Conservation (phyloP, 352 stramenopile genomes). For the Phytophthora sp. region DNA sequence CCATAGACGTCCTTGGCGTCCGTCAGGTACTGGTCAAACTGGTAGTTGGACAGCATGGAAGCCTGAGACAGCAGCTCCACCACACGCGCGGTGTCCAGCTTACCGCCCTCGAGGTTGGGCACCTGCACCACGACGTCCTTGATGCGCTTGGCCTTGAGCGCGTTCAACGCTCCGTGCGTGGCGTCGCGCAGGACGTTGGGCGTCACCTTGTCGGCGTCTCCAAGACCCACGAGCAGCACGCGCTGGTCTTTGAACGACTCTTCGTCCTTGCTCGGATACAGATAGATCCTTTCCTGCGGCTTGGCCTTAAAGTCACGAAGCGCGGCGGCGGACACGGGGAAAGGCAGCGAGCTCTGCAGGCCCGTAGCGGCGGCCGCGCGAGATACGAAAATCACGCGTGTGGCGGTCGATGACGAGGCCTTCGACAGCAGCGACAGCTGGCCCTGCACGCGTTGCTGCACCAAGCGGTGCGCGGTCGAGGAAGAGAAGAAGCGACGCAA, state of each 20-base stretch:
- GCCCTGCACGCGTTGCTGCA: conserved; percentile 72
- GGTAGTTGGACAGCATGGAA: conserved; percentile 87
- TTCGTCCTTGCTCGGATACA: conserved; percentile 66
- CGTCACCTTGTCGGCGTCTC: conserved; percentile 66
- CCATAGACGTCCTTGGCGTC: conserved; percentile 58
- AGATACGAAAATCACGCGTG: conserved; percentile 67
- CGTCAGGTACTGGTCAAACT: conserved; percentile 86
- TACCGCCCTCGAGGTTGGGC: conserved; percentile 39
- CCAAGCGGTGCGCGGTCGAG: conserved; percentile 51
- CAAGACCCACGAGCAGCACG: conserved; percentile 79
- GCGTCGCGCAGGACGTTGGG: conserved; percentile 70
- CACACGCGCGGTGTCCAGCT: conserved; percentile 47
- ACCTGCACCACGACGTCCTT: conserved; percentile 65
- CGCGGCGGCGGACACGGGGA: conserved; percentile 64
- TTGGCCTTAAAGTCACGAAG: conserved; percentile 74
- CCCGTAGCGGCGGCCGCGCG: conserved; percentile 16
- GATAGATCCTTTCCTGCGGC: conserved; percentile 68
- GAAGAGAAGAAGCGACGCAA: conserved; percentile 57
- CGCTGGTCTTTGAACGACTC: conserved; percentile 47
- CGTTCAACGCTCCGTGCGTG: conserved; percentile 65
- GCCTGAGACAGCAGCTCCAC: conserved; percentile 77
- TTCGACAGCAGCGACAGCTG: conserved; percentile 46
- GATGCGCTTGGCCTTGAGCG: conserved; percentile 55
- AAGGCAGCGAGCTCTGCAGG: conserved; percentile 59
- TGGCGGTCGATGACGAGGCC: conserved; percentile 26